Conservation (phyloP, 768 basidiomycete species). For the Amanita jacksonii region DNA sequence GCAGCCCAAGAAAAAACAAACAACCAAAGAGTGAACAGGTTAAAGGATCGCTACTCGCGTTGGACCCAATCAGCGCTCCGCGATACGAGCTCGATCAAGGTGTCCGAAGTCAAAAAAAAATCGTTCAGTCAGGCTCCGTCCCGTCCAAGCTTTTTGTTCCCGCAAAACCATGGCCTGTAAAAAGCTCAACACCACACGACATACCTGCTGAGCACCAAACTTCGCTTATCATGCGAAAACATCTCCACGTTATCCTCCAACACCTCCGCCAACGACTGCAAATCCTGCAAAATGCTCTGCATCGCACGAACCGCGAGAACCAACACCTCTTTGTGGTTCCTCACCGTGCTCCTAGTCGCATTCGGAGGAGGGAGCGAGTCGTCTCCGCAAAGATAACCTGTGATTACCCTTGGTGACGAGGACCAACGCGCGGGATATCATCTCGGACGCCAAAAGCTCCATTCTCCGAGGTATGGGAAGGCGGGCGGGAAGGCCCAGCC, state of each 20-base stretch:
- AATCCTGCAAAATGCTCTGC: conserved; percentile 78
- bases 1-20: too few relatives aligned
- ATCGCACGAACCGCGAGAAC: conserved; percentile 67
- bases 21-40: too few relatives aligned
- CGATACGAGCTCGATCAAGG: conserved; percentile 78
- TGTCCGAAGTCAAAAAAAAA: conserved; percentile 91
- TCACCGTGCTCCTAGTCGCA: conserved; percentile 34
- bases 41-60: conserved; percentile 59
- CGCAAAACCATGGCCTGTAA: conserved; percentile 87
- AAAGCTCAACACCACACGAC: conserved; percentile 14
- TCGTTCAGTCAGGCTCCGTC: conserved; percentile 81
- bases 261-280: conserved; percentile 80
- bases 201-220: conserved; percentile 93
- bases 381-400: conserved; percentile 88
- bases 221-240: conserved; percentile 90
- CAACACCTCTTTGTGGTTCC: conserved; percentile 73
- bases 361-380: conserved; percentile 59
- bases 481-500: conserved; percentile 24
- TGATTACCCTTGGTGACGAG: conserved; percentile 88
- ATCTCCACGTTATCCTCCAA: conserved; percentile 84
- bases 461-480: conserved; percentile 69
- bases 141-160: conserved; percentile 94
- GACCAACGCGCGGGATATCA: conserved; percentile 92
- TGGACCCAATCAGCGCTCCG: conserved; percentile 84
- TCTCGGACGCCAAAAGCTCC: conserved; percentile 94